Evolutionary conservation across 495 filamentous ascomycete genomes (phyloP).

Genomic region (Penicillium salamii): DNA sequence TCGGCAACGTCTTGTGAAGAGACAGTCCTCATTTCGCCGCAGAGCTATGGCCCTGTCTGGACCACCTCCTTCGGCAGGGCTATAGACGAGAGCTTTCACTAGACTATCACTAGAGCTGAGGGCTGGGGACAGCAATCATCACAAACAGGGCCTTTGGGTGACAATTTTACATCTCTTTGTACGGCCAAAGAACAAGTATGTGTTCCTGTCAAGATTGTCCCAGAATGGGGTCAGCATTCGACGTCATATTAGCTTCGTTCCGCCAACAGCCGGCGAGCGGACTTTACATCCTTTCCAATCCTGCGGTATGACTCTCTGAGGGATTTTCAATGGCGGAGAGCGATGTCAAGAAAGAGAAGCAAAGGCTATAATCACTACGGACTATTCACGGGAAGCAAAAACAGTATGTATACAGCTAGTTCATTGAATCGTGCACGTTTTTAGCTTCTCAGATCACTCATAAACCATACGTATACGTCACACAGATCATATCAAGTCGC

Average conservation of each 20-base stretch:
- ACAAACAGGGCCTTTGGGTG: too few species aligned
- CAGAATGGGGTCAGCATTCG: conserved; percentile 1
- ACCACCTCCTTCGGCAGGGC: too few species aligned
- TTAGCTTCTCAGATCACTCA: conserved; percentile 1
- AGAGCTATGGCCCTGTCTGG: too few species aligned
- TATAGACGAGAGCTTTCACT: too few species aligned
- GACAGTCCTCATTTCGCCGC: too few species aligned
- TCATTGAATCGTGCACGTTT: conserved; percentile 1
- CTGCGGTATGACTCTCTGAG: neutral
- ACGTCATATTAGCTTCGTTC: conserved; percentile 9
- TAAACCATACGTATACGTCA: neutral
- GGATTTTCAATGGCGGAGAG: neutral
- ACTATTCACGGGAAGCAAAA: too few species aligned
- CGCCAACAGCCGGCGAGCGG: conserved; percentile 3
- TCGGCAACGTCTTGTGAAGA: conserved; percentile 7
- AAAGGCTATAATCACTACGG: neutral
- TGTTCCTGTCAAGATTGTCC: too few species aligned
- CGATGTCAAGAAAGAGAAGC: neutral
- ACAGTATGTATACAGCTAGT: neutral
- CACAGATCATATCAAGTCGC: neutral
- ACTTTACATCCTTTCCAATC: neutral
- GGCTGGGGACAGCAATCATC: too few species aligned
- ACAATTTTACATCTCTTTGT: too few species aligned
- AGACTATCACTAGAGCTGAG: too few species aligned
- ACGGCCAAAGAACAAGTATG: too few species aligned